Conservation (phyloP, 179 eudicot genomes). For the Silene vulgaris region DNA sequence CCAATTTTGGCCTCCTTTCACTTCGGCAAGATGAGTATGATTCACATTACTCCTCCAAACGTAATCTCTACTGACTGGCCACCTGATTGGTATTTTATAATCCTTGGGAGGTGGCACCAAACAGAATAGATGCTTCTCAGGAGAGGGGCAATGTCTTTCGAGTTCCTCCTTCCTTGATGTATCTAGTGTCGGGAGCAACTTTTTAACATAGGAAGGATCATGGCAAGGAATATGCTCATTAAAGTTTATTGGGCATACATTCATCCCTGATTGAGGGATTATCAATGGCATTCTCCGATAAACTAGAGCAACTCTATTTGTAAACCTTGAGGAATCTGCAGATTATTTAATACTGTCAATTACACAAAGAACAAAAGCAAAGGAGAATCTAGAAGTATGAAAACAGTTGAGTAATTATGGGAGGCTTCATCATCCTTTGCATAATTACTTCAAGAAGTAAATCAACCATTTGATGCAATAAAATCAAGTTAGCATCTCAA, state of each 20-base stretch:
- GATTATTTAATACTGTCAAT: slow-evolving; percentile 18
- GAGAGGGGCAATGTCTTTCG: slow-evolving; percentile 86
- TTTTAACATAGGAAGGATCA: slow-evolving; percentile 57
- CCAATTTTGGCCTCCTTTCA: slow-evolving; percentile 99
- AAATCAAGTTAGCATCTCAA: not conserved
- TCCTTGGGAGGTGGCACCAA: slow-evolving; percentile 87
- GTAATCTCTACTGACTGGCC: slow-evolving; percentile 94
- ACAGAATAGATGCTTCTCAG: slow-evolving; percentile 71
- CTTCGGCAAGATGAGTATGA: slow-evolving; percentile 85
- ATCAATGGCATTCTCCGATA: slow-evolving; percentile 51
- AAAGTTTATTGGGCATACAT: slow-evolving; percentile 65
- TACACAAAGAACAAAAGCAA: not conserved
- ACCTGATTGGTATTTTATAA: slow-evolving; percentile 82
- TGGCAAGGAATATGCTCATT: slow-evolving; percentile 94
- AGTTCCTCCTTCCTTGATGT: slow-evolving; percentile 70
- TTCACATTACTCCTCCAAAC: slow-evolving; percentile 93
- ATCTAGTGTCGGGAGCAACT: slow-evolving; percentile 59
- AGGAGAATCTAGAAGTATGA: not conserved
- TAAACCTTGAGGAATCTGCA: slow-evolving; percentile 51
- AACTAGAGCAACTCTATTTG: slow-evolving; percentile 50
- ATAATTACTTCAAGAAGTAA: not conserved
- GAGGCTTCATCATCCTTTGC: not conserved
- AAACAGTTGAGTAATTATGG: not conserved
- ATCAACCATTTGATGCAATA: not conserved
- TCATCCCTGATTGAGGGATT: slow-evolving; percentile 65